These are phyloP conservation scores for Eremomyces bilateralis DNA, from an alignment of 495 filamentous ascomycete genomes.

Conservation along the genomic window DNA sequence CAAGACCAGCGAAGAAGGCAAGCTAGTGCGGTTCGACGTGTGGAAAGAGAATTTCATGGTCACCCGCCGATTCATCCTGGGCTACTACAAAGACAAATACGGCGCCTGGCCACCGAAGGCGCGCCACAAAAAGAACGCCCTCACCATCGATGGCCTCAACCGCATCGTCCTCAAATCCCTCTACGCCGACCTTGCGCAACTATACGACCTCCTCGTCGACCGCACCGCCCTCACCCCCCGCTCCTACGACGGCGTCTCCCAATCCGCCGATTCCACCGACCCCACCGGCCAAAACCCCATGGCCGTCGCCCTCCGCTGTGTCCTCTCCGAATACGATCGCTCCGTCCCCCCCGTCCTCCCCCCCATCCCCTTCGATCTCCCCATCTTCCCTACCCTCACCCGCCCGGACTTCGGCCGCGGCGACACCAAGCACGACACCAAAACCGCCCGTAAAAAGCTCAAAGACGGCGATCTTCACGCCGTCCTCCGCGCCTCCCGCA, in stretches of 20 bases:
- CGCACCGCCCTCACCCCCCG: conserved; percentile 37
- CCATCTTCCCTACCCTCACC: conserved; percentile 49
- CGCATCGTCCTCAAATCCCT: conserved; percentile 58
- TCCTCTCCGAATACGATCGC: conserved; percentile 71
- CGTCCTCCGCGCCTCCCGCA: conserved; percentile 54
- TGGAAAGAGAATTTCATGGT: conserved; percentile 57
- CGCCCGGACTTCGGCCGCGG: conserved; percentile 37
- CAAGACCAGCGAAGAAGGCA: conserved; percentile 47
- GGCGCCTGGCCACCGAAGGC: conserved; percentile 92
- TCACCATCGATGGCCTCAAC: conserved; percentile 69
- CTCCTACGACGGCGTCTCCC: conserved; percentile 27
- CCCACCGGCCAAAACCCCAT: conserved; percentile 1
- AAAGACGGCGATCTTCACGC: conserved; percentile 55
- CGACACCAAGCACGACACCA: conserved; percentile 45
- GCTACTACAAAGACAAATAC: conserved; percentile 61
- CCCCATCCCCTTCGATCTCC: conserved; percentile 78
- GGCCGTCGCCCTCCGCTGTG: conserved; percentile 30
- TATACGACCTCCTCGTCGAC: conserved; percentile 83
- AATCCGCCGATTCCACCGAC: conserved; percentile 23
- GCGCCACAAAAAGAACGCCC: conserved; percentile 74
- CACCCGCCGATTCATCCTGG: conserved; percentile 52
- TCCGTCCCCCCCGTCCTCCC: conserved; percentile 74
- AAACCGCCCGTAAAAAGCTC: conserved; percentile 42
- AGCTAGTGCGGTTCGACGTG: conserved; percentile 54
- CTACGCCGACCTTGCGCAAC: conserved; percentile 63